phyloP scores from a whole-genome alignment of 2,329 filamentous ascomycete genomes.

The Aspergillus sp. region DNA sequence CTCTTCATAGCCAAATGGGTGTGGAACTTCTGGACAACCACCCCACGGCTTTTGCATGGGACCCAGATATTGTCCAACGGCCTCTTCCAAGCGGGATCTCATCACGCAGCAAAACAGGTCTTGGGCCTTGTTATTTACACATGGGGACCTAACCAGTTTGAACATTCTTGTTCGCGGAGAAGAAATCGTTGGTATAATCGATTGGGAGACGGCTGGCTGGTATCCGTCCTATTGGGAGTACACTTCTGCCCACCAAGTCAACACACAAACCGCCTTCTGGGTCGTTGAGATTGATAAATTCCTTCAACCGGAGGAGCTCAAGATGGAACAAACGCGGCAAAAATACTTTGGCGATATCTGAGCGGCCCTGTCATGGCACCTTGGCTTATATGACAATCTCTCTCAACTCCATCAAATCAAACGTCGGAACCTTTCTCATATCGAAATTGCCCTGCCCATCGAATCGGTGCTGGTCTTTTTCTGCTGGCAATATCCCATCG shows the following conservation, averaged over 20 bases:
- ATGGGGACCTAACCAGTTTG: slow-evolving; percentile 55
- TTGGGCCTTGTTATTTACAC: slow-evolving; percentile 51
- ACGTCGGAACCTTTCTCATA: background rate
- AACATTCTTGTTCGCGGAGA: slow-evolving; percentile 42
- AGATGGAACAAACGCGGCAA: slow-evolving; percentile 45
- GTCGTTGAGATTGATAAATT: slow-evolving; percentile 45
- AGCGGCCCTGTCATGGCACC: too few relatives aligned
- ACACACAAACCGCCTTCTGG: slow-evolving; percentile 46
- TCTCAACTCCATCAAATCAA: background rate
- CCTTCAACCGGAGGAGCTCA: slow-evolving; percentile 42
- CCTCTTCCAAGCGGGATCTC: slow-evolving; percentile 30
- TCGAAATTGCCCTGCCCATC: background rate
- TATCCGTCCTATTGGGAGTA: slow-evolving; percentile 41
- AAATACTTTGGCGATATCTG: slow-evolving; percentile 35
- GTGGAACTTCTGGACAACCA: too few relatives aligned
- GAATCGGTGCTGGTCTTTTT: background rate
- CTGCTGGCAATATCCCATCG: slow-evolving; percentile 43
- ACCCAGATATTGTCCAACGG: too few relatives aligned
- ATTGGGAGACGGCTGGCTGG: slow-evolving; percentile 38
- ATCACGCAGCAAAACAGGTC: slow-evolving; percentile 36
- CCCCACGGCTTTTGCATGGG: too few relatives aligned
- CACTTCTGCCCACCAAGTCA: slow-evolving; percentile 46
- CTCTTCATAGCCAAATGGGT: too few relatives aligned
- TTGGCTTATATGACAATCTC: background rate
- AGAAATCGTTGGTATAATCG: slow-evolving; percentile 45